A percentile compares a stretch with the other conserved stretches of the same genome.
Evolutionary conservation across 305 asterid genomes (phyloP).

Genomic region (Fraxinus nigra): DNA sequence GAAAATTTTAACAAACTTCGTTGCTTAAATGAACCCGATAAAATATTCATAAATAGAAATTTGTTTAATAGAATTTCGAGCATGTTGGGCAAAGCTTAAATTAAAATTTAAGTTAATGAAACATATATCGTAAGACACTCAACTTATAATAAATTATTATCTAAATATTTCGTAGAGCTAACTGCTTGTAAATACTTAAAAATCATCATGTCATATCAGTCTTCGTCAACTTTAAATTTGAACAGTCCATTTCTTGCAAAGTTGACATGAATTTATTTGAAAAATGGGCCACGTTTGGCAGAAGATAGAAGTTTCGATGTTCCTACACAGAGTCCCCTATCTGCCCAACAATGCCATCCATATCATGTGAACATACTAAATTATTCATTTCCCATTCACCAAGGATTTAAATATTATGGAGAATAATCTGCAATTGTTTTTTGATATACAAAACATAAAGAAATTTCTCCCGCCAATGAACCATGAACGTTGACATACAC

Average conservation of each 20-base stretch:
- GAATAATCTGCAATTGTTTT: not conserved
- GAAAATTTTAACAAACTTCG: not conserved
- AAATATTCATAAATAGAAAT: not conserved
- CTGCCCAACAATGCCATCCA: conserved; percentile 37
- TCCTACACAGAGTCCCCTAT: conserved; percentile 44
- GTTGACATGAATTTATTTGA: conserved; percentile 11
- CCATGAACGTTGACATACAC: not conserved
- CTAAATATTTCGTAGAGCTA: not conserved
- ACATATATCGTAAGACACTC: not conserved
- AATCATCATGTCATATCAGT: not conserved
- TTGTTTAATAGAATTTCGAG: not conserved
- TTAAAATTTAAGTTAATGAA: no score
- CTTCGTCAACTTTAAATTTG: not conserved
- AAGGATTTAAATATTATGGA: not conserved
- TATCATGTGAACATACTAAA: conserved; percentile 35
- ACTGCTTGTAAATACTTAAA: no score
- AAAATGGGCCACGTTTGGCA: conserved; percentile 19
- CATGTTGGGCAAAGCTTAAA: not conserved
- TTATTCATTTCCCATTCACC: no score
- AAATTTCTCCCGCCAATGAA: conserved; percentile 40
- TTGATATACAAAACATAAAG: not conserved
- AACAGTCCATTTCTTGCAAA: conserved; percentile 18
- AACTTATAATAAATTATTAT: no score
- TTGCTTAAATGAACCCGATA: not conserved
- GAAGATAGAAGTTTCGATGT: conserved; percentile 30